Base-by-base conservation (phyloP, 208 protist genomes). In the Trypanosoma boissoni region DNA sequence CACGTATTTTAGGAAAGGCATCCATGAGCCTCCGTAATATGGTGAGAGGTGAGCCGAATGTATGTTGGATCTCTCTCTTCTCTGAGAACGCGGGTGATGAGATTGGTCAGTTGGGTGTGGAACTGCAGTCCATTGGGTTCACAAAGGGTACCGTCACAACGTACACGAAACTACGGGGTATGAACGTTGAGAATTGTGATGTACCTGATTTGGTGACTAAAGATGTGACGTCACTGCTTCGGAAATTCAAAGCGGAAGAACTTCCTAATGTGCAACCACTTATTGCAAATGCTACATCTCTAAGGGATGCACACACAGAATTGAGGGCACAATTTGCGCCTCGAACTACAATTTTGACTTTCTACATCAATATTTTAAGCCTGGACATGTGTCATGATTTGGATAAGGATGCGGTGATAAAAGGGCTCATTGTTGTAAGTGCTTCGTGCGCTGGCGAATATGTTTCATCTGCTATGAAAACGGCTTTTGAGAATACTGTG, bases 41-140 rank as follows among this genome's bases (percentile, higher is more conserved):
- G 37, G 64, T 91, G 3, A 58, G 75, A 14, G 78, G 76, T 9
- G 82, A 89, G 62, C 68, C 46, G 27, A 95, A 92, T 67, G 59
- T 69, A 21, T 64, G 77, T 32, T 92, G 80, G 81, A 16, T 95
- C 14, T 78, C 85, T 12, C 55, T 95, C 9, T 77, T 80, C 45
- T 36, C 53, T 21, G 51, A 43, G 6, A 44, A 48, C 1, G 28
- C 31, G 24, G 37, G 49, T 14, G 68, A 65, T 24, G 46, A 56
- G 34, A 45, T 70, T 37, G 83, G 81, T 31, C 27, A 68, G 1
- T 66, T 94, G 8, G 83, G 76, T 20, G 65, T 94, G 18, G 68
- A 82, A 69, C 51, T 91, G 61, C 76, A 89, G 56, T 91, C 79
- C n/a, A 59, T 59, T 34, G 84, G 82, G n/a, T 91, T 94, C 61